phyloP scores from a whole-genome alignment of 441 rosid genomes.

The Manihot esculenta region DNA sequence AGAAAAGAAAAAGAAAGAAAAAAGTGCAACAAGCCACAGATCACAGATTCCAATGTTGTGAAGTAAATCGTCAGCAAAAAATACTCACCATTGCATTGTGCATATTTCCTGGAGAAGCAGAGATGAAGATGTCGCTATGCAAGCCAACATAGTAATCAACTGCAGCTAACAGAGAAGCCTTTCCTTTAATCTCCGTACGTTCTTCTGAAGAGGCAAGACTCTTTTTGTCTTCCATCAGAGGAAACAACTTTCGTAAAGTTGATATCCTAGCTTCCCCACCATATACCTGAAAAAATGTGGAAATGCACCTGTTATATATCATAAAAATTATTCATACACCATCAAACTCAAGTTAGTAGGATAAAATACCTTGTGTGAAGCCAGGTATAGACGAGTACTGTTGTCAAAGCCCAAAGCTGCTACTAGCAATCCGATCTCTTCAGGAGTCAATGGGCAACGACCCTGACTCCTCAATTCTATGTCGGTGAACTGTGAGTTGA shows the following conservation, averaged over 20 bases:
- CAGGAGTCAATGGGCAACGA: slow-evolving; percentile 89
- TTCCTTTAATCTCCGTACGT: slow-evolving; percentile 67
- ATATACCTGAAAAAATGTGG: slow-evolving; percentile 53
- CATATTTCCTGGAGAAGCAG: slow-evolving; percentile 99
- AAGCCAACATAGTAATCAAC: slow-evolving; percentile 80
- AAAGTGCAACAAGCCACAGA: background rate
- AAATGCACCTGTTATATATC: background rate
- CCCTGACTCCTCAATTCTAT: slow-evolving; percentile 93
- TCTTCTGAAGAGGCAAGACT: slow-evolving; percentile 81
- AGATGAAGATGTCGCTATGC: slow-evolving; percentile 90
- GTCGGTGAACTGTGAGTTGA: slow-evolving; percentile 92
- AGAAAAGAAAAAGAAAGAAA: too few species aligned
- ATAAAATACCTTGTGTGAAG: slow-evolving; percentile 82
- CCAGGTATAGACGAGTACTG: slow-evolving; percentile 86
- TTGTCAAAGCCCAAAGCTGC: slow-evolving; percentile 91
- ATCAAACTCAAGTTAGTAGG: slow-evolving; percentile 4
- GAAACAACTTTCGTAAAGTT: slow-evolving; percentile 62
- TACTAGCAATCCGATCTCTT: slow-evolving; percentile 86
- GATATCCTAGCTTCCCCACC: slow-evolving; percentile 98
- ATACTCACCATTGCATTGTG: slow-evolving; percentile 83
- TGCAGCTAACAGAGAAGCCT: slow-evolving; percentile 91
- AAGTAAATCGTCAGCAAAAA: background rate
- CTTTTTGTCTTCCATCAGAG: slow-evolving; percentile 91
- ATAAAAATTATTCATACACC: background rate
- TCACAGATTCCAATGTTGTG: background rate